These are phyloP conservation scores for Penicillium decumbens DNA, from an alignment of 2,329 filamentous ascomycete genomes.

Conservation along the genomic window DNA sequence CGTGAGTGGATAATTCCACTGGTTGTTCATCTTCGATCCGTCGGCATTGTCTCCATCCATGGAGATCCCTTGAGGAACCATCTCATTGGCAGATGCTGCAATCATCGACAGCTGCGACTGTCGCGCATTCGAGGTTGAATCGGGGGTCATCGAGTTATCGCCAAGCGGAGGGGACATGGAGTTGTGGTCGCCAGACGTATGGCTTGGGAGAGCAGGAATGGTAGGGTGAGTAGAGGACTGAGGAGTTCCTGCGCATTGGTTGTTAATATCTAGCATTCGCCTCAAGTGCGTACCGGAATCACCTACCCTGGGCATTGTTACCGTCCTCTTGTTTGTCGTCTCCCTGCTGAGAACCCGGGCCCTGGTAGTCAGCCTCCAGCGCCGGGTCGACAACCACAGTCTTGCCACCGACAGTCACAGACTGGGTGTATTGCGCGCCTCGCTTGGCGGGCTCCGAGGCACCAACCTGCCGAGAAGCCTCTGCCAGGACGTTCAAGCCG, in stretches of 20 bases:
- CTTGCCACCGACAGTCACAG: conserved; percentile 40
- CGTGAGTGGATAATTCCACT: conserved; percentile 37
- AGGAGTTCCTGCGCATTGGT: conserved; percentile 24
- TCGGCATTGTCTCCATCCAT: conserved; percentile 30
- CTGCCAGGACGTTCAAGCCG: conserved; percentile 77
- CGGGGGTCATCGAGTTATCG: conserved; percentile 33
- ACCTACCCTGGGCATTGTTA: conserved; percentile 14
- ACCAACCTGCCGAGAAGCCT: conserved; percentile 76
- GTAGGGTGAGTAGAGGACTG: conserved; percentile 28
- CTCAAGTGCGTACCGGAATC: no score
- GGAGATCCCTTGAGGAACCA: conserved; percentile 39
- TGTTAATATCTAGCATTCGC: conserved; percentile 11
- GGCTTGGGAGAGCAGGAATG: conserved; percentile 32
- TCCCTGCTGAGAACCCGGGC: conserved; percentile 25
- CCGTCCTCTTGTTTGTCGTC: conserved; percentile 20
- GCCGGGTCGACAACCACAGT: conserved; percentile 43
- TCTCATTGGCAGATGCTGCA: conserved; percentile 45
- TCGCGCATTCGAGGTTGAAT: conserved; percentile 35
- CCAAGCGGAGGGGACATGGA: conserved; percentile 35
- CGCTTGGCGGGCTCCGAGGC: conserved; percentile 46
- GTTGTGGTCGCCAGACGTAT: conserved; percentile 28
- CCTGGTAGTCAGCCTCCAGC: conserved; percentile 40
- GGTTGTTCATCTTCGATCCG: conserved; percentile 28
- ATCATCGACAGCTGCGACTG: conserved; percentile 45
- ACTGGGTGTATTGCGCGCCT: conserved; percentile 37